Base-by-base conservation (phyloP, 805 yeast species). In the Tetrapisispora phaffii region DNA sequence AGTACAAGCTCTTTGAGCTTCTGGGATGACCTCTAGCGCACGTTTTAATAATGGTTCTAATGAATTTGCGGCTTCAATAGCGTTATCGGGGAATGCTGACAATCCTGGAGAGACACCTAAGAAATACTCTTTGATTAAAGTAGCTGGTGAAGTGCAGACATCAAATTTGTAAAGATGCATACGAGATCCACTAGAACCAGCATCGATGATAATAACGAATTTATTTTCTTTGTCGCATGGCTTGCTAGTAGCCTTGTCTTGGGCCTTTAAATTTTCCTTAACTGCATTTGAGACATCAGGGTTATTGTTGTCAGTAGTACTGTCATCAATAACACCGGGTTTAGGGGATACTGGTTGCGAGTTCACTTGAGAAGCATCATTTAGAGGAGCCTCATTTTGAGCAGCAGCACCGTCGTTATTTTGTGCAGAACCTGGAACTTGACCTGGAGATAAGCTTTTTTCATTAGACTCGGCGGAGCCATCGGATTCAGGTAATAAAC, bases 101-200 rank as follows among this genome's bases (percentile, higher is more conserved):
- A 93, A 75, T 15, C 99, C 99, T 1, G 97, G 97, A 51, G 86
- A 80, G 54, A 83, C 68, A 96, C 85, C 87, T 60, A 88, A 71
- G 63, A 93, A 93, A 44, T 75, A 77, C 69, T 93, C 98, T 41
- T 74, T 70, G 45, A 87, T 66, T 54, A 93, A 79, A 47, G 69
- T 73, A 37, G 99, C 97, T 45, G 95, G 90, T 33, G 84, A 77
- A 40, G 72, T 72, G 61, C 97, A 89, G 45, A 86, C 80, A 68
- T 87, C 85, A 69, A 93, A 93, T 56, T 84, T 80, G 67, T 94
- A 93, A 40, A 93, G 82, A 65, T 94, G 99, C 34, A 93, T 85
- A 64, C 98, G 80, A 15, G 97, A 88, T 28, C 98, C 98, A 15
- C 95, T 83, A 1, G 97, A 89, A 8, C 98, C 99, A 7, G 98